phyloP scores from a whole-genome alignment of 345 rosid genomes.

The Lenwebbia sp. region DNA sequence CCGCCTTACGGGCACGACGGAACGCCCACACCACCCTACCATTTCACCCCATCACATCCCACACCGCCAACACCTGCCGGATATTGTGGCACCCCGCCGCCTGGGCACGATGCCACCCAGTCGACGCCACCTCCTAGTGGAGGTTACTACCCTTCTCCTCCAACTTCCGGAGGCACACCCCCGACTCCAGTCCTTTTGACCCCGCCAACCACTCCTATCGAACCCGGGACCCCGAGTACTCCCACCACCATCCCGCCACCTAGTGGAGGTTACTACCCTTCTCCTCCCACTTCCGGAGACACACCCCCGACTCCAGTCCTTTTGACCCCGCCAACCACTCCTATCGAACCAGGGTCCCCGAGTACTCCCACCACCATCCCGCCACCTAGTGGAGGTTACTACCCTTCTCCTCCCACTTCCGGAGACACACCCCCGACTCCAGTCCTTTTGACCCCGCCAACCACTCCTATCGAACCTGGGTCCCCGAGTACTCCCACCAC shows the following conservation, averaged over 20 bases:
- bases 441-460: no score
- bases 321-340: no score
- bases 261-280: no score
- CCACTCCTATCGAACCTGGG: no score
- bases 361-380: no score
- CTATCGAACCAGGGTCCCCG: no score
- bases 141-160: constrained; percentile 42
- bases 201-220: constrained; percentile 32
- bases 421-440: no score
- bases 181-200: constrained; percentile 28
- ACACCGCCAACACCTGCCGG: constrained; percentile 32
- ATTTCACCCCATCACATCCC: not conserved
- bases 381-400: no score
- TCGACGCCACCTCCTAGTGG: constrained; percentile 36
- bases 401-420: no score
- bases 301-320: no score
- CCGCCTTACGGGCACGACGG: not conserved
- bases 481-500: no score
- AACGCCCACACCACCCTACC: not conserved
- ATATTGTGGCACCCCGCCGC: constrained; percentile 31
- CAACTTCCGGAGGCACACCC: constrained; percentile 18
- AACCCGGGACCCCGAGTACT: constrained; percentile 45
- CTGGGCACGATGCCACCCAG: not conserved
- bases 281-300: no score
- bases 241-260: not conserved